phyloP scores from a whole-genome alignment of 2,329 filamentous ascomycete species.

The Ascosphaera apis region DNA sequence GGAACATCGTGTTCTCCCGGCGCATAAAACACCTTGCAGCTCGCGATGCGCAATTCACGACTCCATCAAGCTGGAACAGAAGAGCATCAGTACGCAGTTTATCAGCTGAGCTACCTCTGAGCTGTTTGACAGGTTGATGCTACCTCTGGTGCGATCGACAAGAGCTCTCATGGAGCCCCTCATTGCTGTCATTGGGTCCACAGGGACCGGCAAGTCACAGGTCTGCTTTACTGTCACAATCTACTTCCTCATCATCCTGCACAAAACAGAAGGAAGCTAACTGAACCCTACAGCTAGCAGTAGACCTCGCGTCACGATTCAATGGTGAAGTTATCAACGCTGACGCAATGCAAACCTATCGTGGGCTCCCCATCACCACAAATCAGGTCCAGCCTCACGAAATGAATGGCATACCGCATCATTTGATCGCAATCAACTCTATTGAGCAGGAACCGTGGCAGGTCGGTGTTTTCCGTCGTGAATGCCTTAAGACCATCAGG shows the following conservation, averaged over 20 bases:
- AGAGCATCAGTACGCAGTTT: too few relatives aligned
- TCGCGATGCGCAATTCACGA: too few relatives aligned
- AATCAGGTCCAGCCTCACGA: conserved; percentile 69
- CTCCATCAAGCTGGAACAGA: too few relatives aligned
- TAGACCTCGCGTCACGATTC: conserved; percentile 61
- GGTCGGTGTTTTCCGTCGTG: conserved; percentile 51
- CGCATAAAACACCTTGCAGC: too few relatives aligned
- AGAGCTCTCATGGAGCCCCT: conserved; percentile 29
- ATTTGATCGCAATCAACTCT: conserved; percentile 59
- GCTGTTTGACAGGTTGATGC: too few relatives aligned
- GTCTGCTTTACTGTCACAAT: conserved; percentile 24
- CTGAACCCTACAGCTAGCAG: conserved; percentile 43
- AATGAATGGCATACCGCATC: conserved; percentile 60
- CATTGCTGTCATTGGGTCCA: conserved; percentile 67
- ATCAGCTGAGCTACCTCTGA: too few relatives aligned
- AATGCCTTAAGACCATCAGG: conserved; percentile 43
- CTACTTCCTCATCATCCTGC: neutral
- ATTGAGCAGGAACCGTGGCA: conserved; percentile 63
- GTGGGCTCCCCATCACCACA: conserved; percentile 76
- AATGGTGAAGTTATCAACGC: conserved; percentile 92
- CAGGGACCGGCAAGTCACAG: conserved; percentile 82
- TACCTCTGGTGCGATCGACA: conserved; percentile 5
- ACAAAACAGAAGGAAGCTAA: conserved; percentile 7
- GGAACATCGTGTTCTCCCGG: too few relatives aligned
- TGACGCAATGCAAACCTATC: conserved; percentile 95